These are phyloP conservation scores for Candida koratica DNA, from an alignment of 805 yeast species.

Conservation along the genomic window DNA sequence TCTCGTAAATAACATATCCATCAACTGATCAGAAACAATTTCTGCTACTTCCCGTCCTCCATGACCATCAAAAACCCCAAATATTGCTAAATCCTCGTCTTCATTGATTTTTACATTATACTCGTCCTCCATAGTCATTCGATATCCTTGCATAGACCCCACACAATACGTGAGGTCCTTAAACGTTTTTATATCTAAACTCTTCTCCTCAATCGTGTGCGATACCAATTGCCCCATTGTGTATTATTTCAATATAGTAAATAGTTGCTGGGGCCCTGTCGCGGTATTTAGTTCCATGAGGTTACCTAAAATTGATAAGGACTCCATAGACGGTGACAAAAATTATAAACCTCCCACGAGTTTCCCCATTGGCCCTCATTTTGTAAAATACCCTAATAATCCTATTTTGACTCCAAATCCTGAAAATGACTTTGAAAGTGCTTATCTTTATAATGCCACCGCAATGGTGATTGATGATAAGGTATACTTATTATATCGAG, in stretches of 20 bases:
- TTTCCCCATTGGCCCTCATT: conserved; percentile 42
- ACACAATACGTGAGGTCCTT: conserved; percentile 52
- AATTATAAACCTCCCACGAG: conserved; percentile 30
- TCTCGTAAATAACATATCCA: conserved; percentile 29
- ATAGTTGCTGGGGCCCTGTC: background rate
- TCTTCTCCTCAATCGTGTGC: conserved; percentile 69
- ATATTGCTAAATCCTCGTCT: conserved; percentile 43
- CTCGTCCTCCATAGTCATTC: conserved; percentile 75
- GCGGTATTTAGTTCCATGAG: conserved; percentile 18
- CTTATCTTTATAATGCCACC: conserved; percentile 39
- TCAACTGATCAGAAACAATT: conserved; percentile 44
- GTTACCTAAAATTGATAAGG: conserved; percentile 24
- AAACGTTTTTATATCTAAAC: conserved; percentile 45
- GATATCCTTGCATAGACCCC: conserved; percentile 77
- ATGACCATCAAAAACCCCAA: conserved; percentile 80
- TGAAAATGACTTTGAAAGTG: conserved; percentile 33
- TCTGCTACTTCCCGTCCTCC: conserved; percentile 67
- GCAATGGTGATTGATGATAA: conserved; percentile 38
- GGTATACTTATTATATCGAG: conserved; percentile 37
- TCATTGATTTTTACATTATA: conserved; percentile 51
- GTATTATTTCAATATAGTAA: too few relatives aligned
- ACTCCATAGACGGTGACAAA: conserved; percentile 28
- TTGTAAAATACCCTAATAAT: conserved; percentile 30
- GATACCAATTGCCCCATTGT: conserved; percentile 71
- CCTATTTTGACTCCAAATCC: conserved; percentile 40